Percentiles rank a stretch among this genome's conserved stretches.
Evolutionary conservation across 192 early-diverging fungal genomes (phyloP).

Genomic region (Gorgonomyces haynaldii): DNA sequence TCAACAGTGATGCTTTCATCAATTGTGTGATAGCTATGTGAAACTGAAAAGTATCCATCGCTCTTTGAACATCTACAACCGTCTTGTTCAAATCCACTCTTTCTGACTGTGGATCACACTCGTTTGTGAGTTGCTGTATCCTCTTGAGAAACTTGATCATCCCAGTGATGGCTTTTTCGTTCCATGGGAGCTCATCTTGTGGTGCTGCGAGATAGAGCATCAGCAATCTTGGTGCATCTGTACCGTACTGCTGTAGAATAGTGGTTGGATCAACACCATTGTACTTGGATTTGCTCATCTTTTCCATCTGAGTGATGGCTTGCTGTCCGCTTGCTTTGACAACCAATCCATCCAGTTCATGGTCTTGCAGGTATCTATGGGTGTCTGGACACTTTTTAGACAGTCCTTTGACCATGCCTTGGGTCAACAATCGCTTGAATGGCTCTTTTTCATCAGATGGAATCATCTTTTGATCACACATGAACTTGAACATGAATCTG

Average conservation of each 20-base stretch:
- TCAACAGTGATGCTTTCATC: conserved; percentile 63
- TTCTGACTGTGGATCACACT: not conserved
- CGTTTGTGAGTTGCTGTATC: conserved; percentile 12
- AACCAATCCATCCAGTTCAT: conserved; percentile 53
- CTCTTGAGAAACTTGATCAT: conserved; percentile 78
- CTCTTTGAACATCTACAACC: not conserved
- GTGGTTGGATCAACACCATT: conserved; percentile 79
- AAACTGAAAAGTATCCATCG: conserved; percentile 37
- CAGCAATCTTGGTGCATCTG: conserved; percentile 73
- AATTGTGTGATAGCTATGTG: conserved; percentile 76
- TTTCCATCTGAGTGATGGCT: conserved; percentile 62
- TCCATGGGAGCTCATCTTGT: conserved; percentile 82
- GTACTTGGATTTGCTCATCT: conserved; percentile 96
- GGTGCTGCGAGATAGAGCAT: conserved; percentile 83
- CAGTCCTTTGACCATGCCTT: conserved; percentile 87
- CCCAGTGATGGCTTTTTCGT: conserved; percentile 78
- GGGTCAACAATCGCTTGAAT: conserved; percentile 66
- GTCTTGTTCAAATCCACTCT: not conserved
- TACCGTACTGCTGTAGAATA: conserved; percentile 54
- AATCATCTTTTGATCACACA: conserved; percentile 38
- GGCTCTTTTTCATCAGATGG: conserved; percentile 64
- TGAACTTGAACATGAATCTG: conserved; percentile 79
- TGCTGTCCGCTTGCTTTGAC: conserved; percentile 49
- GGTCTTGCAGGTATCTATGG: conserved; percentile 61
- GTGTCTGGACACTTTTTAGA: conserved; percentile 69